Percentiles rank a stretch among this genome's conserved stretches.
Evolutionary conservation across 495 filamentous ascomycete species (phyloP).

Genomic region (Margaritispora aquatica): DNA sequence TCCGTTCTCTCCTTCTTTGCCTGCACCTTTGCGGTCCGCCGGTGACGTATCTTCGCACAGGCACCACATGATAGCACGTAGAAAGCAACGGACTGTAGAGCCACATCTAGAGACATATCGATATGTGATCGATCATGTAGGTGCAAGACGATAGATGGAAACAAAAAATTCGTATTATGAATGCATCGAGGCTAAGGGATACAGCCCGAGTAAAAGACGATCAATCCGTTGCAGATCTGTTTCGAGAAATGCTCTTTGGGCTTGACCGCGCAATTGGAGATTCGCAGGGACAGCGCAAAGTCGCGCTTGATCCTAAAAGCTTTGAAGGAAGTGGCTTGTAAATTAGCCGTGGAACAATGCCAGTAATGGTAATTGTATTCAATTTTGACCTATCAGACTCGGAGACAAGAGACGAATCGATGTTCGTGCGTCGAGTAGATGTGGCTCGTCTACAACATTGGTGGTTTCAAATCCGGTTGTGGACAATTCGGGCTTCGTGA

Average conservation of each 20-base stretch:
- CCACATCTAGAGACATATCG: constrained; percentile 47
- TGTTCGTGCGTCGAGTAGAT: neutral
- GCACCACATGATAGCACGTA: constrained; percentile 81
- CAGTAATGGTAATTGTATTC: neutral
- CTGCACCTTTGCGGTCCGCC: constrained; percentile 59
- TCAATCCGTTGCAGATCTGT: constrained; percentile 4
- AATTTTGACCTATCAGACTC: neutral
- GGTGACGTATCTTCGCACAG: constrained; percentile 58
- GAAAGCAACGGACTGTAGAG: constrained; percentile 76
- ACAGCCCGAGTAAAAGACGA: neutral
- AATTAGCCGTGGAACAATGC: neutral
- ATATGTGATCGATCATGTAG: neutral
- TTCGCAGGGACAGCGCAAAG: neutral
- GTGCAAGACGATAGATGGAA: neutral
- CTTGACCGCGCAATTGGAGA: neutral
- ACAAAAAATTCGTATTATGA: constrained; percentile 5
- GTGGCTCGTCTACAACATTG: neutral
- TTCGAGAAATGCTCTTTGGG: neutral
- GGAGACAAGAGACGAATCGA: neutral
- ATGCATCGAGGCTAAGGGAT: constrained; percentile 15
- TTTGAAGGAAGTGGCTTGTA: neutral
- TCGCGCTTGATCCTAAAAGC: neutral
- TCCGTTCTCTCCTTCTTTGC: constrained; percentile 54
- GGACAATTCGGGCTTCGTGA: neutral
- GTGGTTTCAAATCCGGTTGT: neutral